Evolutionary conservation across 176 grass and related monocot species (phyloP).

Genomic region (Areca catechu): DNA sequence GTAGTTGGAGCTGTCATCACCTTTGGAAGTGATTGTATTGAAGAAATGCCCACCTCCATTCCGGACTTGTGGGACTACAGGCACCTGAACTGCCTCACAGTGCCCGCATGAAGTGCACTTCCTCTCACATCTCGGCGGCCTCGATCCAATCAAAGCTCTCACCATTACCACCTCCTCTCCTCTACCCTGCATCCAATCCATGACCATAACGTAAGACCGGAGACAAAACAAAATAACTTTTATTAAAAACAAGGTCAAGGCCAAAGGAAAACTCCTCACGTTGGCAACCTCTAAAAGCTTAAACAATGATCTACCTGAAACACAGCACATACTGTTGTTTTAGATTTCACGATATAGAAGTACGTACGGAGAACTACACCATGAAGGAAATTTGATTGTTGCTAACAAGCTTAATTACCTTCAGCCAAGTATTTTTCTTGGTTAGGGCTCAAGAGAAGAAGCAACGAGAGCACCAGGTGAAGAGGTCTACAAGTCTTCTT

Average conservation of each 20-base stretch:
- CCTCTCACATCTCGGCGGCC: conserved; percentile 52
- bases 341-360: too few species aligned
- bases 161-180: conserved; percentile 15
- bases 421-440: not conserved
- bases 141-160: conserved; percentile 38
- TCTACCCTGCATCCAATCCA: not conserved
- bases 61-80: conserved; percentile 22
- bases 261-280: conserved; percentile 1
- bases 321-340: too few species aligned
- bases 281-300: not conserved
- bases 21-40: not conserved
- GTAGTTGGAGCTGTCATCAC: conserved; percentile 45
- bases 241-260: conserved; percentile 19
- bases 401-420: not conserved
- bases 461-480: conserved; percentile 3
- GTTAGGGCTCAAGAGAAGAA: conserved; percentile 1
- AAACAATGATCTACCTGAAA: conserved; percentile 3
- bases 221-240: conserved; percentile 5
- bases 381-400: not conserved
- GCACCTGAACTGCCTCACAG: conserved; percentile 56
- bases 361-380: not conserved
- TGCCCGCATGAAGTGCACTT: conserved; percentile 47
- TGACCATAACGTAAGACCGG: not conserved
- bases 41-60: not conserved
- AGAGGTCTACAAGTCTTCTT: not conserved